phyloP scores from a whole-genome alignment of 108 stramenopile genomes.

The Cyclotella distinguenda region DNA sequence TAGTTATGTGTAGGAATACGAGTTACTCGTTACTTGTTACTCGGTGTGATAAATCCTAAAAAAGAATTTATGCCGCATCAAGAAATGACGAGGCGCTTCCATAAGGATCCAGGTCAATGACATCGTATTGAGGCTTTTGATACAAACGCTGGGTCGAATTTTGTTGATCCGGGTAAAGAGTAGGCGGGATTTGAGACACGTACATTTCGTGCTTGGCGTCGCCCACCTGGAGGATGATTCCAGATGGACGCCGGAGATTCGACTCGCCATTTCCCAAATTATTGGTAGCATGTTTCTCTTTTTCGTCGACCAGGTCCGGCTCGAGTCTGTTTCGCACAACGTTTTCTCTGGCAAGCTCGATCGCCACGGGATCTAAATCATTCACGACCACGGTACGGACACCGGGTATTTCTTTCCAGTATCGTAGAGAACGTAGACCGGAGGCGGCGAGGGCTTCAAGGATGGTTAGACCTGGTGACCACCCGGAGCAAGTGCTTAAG shows the following conservation, averaged over 20 bases:
- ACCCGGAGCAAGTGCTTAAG: too few species aligned
- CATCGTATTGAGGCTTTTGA: conserved; percentile 77
- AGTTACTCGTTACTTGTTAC: too few species aligned
- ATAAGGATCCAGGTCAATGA: conserved; percentile 99
- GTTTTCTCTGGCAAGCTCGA: conserved; percentile 60
- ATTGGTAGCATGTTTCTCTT: not conserved
- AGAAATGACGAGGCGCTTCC: conserved; percentile 96
- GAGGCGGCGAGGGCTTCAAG: conserved; percentile 97
- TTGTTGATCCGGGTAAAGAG: conserved; percentile 32
- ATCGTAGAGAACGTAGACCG: conserved; percentile 94
- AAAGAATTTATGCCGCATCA: conserved; percentile 92
- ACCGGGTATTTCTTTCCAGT: conserved; percentile 94
- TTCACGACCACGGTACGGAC: conserved; percentile 89
- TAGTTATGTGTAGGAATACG: too few species aligned
- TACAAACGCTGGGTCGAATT: conserved; percentile 33
- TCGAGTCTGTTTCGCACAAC: conserved; percentile 50
- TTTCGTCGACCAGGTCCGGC: conserved; percentile 10
- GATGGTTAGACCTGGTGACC: conserved; percentile 69
- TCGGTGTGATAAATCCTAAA: too few species aligned
- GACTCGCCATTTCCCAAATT: not conserved
- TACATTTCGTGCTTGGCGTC: conserved; percentile 87
- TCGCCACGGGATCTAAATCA: conserved; percentile 59
- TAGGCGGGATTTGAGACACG: conserved; percentile 56
- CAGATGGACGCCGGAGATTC: conserved; percentile 38
- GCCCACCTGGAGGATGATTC: conserved; percentile 69